Percentiles rank a stretch among this genome's conserved stretches.
Evolutionary conservation across 176 grass and related monocot genomes (phyloP).

Genomic region (Calamus simplicifolius): DNA sequence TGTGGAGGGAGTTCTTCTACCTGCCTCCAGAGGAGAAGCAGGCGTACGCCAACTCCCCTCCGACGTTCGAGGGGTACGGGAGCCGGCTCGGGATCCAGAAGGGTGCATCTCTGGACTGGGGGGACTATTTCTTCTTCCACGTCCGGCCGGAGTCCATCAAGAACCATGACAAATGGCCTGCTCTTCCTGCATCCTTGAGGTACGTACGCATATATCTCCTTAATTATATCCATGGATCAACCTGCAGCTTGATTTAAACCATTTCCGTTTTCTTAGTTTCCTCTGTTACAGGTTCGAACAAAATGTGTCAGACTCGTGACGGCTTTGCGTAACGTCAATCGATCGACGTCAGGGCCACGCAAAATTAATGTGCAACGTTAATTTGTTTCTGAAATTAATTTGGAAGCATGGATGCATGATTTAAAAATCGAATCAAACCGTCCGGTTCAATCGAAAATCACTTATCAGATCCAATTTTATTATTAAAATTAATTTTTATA

Average conservation of each 20-base stretch:
- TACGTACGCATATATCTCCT: neutral
- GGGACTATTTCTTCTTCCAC: constrained; percentile 93
- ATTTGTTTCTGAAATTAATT: too few relatives aligned
- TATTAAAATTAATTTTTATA: too few relatives aligned
- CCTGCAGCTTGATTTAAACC: too few relatives aligned
- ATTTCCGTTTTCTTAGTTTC: too few relatives aligned
- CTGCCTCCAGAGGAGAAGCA: constrained; percentile 58
- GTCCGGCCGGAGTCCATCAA: constrained; percentile 39
- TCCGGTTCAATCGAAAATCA: too few relatives aligned
- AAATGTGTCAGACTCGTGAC: neutral
- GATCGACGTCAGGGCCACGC: neutral
- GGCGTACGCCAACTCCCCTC: constrained; percentile 58
- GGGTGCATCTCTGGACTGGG: constrained; percentile 71
- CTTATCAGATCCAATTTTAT: too few relatives aligned
- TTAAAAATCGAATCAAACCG: too few relatives aligned
- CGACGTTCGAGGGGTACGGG: constrained; percentile 86
- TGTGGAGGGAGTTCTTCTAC: constrained; percentile 65
- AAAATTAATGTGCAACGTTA: too few relatives aligned
- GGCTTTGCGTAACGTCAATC: neutral
- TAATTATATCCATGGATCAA: too few relatives aligned
- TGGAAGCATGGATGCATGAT: too few relatives aligned
- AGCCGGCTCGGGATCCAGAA: constrained; percentile 64
- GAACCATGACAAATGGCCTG: constrained; percentile 48
- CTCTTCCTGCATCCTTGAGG: constrained; percentile 45
- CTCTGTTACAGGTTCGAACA: neutral